Base-by-base conservation (phyloP, 2,329 filamentous ascomycete genomes). In the Fusarium stilboides region DNA sequence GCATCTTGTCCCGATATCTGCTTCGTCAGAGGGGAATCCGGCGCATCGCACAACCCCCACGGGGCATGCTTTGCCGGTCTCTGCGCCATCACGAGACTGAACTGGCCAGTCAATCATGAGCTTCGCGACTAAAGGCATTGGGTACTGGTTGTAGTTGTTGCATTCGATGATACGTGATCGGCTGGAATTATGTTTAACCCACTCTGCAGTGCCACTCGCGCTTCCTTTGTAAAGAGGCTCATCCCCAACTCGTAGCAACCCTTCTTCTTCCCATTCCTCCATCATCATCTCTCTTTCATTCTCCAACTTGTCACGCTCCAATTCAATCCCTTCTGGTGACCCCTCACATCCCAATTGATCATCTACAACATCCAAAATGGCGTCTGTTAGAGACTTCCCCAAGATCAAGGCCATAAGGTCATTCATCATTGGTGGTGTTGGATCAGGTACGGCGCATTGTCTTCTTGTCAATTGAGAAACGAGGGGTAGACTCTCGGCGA, bases 351-450 rank as follows among this genome's bases (percentile, higher is more conserved):
- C 33, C 44, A 56, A 51, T 63, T 33, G 34, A 42, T 36, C 17
- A 14, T 40, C 24, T 26, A 26, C 33, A 37, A 19, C 44, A 43
- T 34, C 53, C 56, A 22, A n/a, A 39, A 87, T 87, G 85, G 78
- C 83, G 70, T 81, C 81, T 71, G 85, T 85, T 62, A 83, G 81
- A 69, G 77, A 84, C 9, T 94, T 94, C 72, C 92, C 92, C 46
- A 91, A 86, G 57, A 94, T 95, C 83, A 93, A 92, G 81, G 87
- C 89, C 77, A 82, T 95, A 63, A 85, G 90, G 74, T 93, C 92
- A 36, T 94, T 88, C 76, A 85, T 94, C 62, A 91, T 93, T 57
- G 67, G 65, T 24, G 78, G 77, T 50, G 75, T 78, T 54, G 77
- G 76, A 36, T 80, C 77, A 47, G 75, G 74, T 77, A 71, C 22